Evolutionary conservation across 2,329 filamentous ascomycete genomes (phyloP).

Genomic region (Magnaporthiopsis poae): DNA sequence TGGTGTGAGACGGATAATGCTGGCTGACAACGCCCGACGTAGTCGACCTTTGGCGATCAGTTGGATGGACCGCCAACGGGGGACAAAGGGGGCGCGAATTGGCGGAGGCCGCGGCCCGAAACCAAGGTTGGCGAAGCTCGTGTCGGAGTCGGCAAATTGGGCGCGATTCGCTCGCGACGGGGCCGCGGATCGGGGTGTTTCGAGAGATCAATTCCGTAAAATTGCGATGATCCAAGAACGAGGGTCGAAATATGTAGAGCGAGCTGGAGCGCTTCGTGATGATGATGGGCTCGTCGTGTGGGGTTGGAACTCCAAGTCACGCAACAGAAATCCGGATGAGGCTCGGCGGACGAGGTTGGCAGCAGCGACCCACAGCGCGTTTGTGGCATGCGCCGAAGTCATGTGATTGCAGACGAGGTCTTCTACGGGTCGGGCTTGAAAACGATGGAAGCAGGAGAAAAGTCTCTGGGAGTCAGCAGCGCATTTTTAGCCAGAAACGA

Average conservation of each 20-base stretch:
- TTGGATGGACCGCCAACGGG: neutral
- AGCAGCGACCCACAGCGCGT: neutral
- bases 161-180: neutral
- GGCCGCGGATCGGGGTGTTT: neutral
- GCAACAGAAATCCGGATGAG: constrained; percentile 3
- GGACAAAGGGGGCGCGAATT: neutral
- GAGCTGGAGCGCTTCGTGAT: neutral
- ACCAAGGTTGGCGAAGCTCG: neutral
- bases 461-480: neutral
- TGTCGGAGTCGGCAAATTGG: neutral
- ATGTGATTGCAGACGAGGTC: neutral
- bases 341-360: neutral
- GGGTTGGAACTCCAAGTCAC: constrained; percentile 7
- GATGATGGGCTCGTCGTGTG: constrained; percentile 6
- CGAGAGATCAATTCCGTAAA: neutral
- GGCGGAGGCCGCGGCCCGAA: neutral
- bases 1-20: neutral
- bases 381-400: neutral
- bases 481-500: neutral
- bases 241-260: neutral
- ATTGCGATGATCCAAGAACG: constrained; percentile 4
- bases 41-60: neutral
- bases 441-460: neutral
- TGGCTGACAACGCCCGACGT: neutral
- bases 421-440: neutral